Conservation (phyloP, 2,329 filamentous ascomycete species). For the Pestalotiopsis sp. region DNA sequence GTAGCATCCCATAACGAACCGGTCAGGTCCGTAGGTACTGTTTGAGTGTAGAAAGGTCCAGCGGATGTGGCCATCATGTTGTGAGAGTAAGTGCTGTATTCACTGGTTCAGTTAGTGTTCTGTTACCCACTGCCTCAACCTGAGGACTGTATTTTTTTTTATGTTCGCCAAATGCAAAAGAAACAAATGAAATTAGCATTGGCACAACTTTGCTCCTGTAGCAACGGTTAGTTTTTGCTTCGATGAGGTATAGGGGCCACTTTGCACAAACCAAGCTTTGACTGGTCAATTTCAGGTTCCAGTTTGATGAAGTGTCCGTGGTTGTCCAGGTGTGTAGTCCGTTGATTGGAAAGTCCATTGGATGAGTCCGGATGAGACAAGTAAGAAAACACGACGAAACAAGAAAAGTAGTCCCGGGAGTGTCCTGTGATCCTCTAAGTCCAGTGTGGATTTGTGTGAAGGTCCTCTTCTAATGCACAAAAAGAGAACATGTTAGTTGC, state of each 20-base stretch:
- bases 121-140: conserved; percentile 46
- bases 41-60: conserved; percentile 60
- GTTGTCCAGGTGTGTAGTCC: neutral
- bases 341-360: neutral
- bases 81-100: conserved; percentile 56
- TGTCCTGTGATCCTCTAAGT: neutral
- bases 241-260: conserved; percentile 20
- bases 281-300: neutral
- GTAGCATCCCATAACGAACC: conserved; percentile 58
- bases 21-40: conserved; percentile 59
- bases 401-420: neutral
- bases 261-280: conserved; percentile 39
- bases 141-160: conserved; percentile 17
- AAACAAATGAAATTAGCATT: conserved; percentile 35
- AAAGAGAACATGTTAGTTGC: conserved; percentile 1
- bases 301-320: neutral
- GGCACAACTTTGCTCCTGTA: conserved; percentile 61
- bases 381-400: neutral
- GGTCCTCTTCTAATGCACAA: neutral
- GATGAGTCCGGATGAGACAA: neutral
- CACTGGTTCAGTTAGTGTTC: conserved; percentile 60
- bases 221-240: conserved; percentile 34
- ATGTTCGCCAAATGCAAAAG: conserved; percentile 31
- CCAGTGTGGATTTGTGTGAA: neutral
- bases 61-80: conserved; percentile 50